Conservation (phyloP, 2,329 filamentous ascomycete species). For the Colletotrichum sp. region DNA sequence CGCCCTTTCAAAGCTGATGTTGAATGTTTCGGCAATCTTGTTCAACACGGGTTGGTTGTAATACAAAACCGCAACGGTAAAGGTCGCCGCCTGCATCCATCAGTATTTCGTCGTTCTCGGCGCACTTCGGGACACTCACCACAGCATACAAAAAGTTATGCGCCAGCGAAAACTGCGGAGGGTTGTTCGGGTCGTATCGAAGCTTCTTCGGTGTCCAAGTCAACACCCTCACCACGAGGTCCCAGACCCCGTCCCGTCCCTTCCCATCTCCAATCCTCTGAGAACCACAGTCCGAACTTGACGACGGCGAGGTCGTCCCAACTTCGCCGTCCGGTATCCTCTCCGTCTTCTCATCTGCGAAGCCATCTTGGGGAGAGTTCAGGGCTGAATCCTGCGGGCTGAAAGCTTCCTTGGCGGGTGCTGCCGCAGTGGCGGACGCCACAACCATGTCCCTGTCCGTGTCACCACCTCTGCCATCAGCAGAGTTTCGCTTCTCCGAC, state of each 20-base stretch:
- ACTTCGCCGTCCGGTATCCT: background rate
- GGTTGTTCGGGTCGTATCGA: slow-evolving; percentile 70
- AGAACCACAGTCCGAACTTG: background rate
- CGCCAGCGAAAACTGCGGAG: slow-evolving; percentile 70
- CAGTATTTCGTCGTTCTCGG: background rate
- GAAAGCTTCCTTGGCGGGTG: background rate
- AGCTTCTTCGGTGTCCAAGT: slow-evolving; percentile 69
- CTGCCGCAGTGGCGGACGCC: background rate
- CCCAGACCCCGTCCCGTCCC: background rate
- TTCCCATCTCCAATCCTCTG: background rate
- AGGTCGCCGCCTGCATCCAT: slow-evolving; percentile 52
- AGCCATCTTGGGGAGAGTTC: background rate
- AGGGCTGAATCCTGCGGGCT: background rate
- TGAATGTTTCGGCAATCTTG: slow-evolving; percentile 73
- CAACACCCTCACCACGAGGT: slow-evolving; percentile 29
- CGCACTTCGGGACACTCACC: slow-evolving; percentile 37
- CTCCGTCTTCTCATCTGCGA: background rate
- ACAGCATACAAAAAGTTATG: slow-evolving; percentile 76
- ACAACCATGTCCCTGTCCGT: background rate
- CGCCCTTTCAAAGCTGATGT: slow-evolving; percentile 72
- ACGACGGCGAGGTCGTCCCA: background rate
- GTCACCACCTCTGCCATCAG: background rate
- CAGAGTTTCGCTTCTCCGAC: background rate
- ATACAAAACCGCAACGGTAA: slow-evolving; percentile 82
- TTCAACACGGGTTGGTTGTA: slow-evolving; percentile 84